phyloP scores from a whole-genome alignment of 208 protist genomes.

The Trypanosoma rangeli region DNA sequence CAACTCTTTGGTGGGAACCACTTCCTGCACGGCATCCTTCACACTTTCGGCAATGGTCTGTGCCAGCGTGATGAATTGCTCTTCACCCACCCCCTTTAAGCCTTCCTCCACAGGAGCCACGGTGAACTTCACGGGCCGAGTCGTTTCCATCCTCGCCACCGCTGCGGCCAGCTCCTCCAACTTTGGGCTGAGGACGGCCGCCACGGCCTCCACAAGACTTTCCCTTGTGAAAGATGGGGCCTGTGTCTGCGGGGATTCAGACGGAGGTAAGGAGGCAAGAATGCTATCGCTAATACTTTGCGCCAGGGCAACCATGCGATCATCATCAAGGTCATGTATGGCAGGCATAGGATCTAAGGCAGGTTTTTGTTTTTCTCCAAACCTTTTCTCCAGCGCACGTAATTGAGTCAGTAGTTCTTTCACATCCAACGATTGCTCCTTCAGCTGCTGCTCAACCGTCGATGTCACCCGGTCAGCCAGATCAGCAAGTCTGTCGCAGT shows the following conservation, averaged over 20 bases:
- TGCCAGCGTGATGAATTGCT: slow-evolving; percentile 19
- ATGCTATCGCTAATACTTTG: slow-evolving; percentile 77
- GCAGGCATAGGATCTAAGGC: not conserved
- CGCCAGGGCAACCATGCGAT: slow-evolving; percentile 48
- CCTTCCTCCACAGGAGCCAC: not conserved
- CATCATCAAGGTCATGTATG: slow-evolving; percentile 36
- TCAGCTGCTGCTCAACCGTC: slow-evolving; percentile 34
- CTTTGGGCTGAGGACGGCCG: slow-evolving; percentile 47
- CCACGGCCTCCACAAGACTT: slow-evolving; percentile 43
- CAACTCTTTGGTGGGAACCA: not conserved
- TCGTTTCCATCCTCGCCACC: slow-evolving; percentile 4
- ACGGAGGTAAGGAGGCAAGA: slow-evolving; percentile 37
- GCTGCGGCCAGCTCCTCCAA: slow-evolving; percentile 26
- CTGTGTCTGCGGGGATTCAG: not conserved
- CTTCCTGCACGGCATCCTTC: slow-evolving; percentile 10
- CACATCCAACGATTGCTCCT: slow-evolving; percentile 19
- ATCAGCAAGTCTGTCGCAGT: slow-evolving; percentile 36
- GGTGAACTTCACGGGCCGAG: not conserved
- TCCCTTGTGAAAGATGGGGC: slow-evolving; percentile 24
- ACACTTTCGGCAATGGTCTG: slow-evolving; percentile 29
- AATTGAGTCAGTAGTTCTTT: slow-evolving; percentile 13
- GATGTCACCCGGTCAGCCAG: slow-evolving; percentile 35
- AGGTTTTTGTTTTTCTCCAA: slow-evolving; percentile 23
- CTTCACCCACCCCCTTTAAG: slow-evolving; percentile 2
- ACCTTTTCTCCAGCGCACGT: slow-evolving; percentile 9